Base-by-base conservation (phyloP, 805 yeast genomes). In the Pichia phayaonensis region DNA sequence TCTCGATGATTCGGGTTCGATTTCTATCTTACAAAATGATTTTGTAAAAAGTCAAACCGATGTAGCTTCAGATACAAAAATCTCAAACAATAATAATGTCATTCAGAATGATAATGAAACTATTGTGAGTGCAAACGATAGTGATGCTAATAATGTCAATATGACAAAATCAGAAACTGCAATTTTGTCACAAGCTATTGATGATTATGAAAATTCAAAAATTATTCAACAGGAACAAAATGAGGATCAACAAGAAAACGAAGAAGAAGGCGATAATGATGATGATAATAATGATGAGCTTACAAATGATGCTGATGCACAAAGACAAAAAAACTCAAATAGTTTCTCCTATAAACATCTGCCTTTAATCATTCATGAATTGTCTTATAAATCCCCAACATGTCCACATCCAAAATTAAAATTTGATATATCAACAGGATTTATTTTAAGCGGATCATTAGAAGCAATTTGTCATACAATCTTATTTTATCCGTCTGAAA, bases 381-480 rank as follows among this genome's bases (percentile, higher is more conserved):
- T 53, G 29, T 43, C 31, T 20, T 55, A 55, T 27, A 29, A 44
- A 31, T 75, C 76, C 8, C 71, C 72, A 26, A 62, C 60, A 3
- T 77, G 72, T 53, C 85, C 86, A 11, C 90, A 84, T 59, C 89
- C 89, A 7, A 80, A 77, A 44, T 61, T 83, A 27, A 71, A 67
- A 34, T 54, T 79, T 51, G 87, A 83, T 59, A 62, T 65, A 18
- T 62, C 68, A 4, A 74, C 77, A 21, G 75, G 76, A 20, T 54
- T 59, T 18, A 70, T 75, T 27, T 55, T 73, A 8, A 72, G 77
- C 22, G 87, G 87, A 20, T 63, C 87, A 0, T 60, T 79, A 12
- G 97, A 90, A 63, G 77, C 90, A 44, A 72, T 90, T 38, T 79
- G 90, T 50, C 97, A 90, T 66, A 77, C 86, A 3, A 70, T 87